These are phyloP conservation scores for Teunomyces kruisii DNA, from an alignment of 805 yeast genomes.

Conservation along the genomic window DNA sequence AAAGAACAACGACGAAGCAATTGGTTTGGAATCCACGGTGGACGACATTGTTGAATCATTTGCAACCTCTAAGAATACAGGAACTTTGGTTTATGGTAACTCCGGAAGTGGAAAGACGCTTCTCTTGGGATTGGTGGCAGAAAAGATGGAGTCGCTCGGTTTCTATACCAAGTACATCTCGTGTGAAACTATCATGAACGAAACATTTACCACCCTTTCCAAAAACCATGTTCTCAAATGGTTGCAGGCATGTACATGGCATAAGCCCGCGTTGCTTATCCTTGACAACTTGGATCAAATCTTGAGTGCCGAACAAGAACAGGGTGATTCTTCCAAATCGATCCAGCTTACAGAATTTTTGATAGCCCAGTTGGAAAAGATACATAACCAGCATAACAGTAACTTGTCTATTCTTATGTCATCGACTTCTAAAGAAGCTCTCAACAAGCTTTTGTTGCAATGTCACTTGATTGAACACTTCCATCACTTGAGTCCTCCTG, in stretches of 20 bases:
- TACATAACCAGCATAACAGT: conserved; percentile 43
- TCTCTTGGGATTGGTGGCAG: conserved; percentile 43
- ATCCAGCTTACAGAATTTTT: conserved; percentile 66
- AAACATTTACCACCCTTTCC: conserved; percentile 46
- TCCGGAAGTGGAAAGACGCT: conserved; percentile 83
- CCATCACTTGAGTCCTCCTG: conserved; percentile 65
- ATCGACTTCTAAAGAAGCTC: conserved; percentile 59
- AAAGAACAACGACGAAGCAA: conserved; percentile 26
- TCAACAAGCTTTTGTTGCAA: conserved; percentile 60
- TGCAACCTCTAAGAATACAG: conserved; percentile 45
- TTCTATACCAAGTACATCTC: conserved; percentile 47
- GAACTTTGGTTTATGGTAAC: conserved; percentile 67
- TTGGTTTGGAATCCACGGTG: conserved; percentile 57
- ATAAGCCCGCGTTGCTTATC: conserved; percentile 70
- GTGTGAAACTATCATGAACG: conserved; percentile 59
- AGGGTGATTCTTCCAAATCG: conserved; percentile 59
- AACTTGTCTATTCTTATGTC: conserved; percentile 62
- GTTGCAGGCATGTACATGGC: conserved; percentile 64
- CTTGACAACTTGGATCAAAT: conserved; percentile 78
- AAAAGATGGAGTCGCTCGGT: conserved; percentile 40
- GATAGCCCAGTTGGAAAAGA: conserved; percentile 40
- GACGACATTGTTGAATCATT: conserved; percentile 40
- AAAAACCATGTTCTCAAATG: conserved; percentile 42
- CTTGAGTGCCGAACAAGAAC: conserved; percentile 62
- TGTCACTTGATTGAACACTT: conserved; percentile 71